phyloP scores from a whole-genome alignment of 1,139 yeast species.

The Zygoascus sp. region DNA sequence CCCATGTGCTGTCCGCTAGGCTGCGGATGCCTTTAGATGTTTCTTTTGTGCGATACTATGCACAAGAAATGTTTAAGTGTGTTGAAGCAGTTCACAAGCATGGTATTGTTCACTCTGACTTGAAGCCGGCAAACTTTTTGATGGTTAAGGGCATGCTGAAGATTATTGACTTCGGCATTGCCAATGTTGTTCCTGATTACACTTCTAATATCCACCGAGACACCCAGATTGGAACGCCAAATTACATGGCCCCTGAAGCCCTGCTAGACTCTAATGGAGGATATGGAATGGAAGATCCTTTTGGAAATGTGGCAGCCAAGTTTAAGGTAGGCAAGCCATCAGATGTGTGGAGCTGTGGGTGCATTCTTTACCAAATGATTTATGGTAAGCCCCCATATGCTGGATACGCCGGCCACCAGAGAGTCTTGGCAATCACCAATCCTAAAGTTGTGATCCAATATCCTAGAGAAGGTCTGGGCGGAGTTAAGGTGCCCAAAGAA shows the following conservation, averaged over 20 bases:
- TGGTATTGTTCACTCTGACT: slow-evolving; percentile 89
- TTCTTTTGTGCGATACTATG: slow-evolving; percentile 75
- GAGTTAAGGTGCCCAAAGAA: slow-evolving; percentile 60
- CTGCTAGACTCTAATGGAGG: slow-evolving; percentile 54
- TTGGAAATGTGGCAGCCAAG: slow-evolving; percentile 28
- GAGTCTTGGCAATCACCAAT: slow-evolving; percentile 80
- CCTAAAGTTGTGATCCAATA: slow-evolving; percentile 75
- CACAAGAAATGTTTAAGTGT: slow-evolving; percentile 76
- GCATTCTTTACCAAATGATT: slow-evolving; percentile 91
- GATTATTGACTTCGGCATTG: slow-evolving; percentile 93
- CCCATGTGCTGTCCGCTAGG: slow-evolving; percentile 68
- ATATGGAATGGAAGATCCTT: slow-evolving; percentile 14
- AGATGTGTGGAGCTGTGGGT: slow-evolving; percentile 98
- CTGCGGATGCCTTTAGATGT: slow-evolving; percentile 54
- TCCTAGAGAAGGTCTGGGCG: slow-evolving; percentile 60
- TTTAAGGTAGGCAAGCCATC: slow-evolving; percentile 90
- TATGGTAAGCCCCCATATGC: slow-evolving; percentile 94
- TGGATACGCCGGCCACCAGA: slow-evolving; percentile 67
- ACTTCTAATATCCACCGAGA: slow-evolving; percentile 88
- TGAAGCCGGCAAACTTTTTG: slow-evolving; percentile 92
- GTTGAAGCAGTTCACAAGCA: slow-evolving; percentile 82
- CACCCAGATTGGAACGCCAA: slow-evolving; percentile 91
- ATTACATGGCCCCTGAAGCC: slow-evolving; percentile 98
- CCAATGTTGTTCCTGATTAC: slow-evolving; percentile 89
- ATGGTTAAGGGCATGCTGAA: slow-evolving; percentile 81